Evolutionary conservation across 1,284 basidiomycete species (phyloP).

Genomic region (Trichosporon faecale): DNA sequence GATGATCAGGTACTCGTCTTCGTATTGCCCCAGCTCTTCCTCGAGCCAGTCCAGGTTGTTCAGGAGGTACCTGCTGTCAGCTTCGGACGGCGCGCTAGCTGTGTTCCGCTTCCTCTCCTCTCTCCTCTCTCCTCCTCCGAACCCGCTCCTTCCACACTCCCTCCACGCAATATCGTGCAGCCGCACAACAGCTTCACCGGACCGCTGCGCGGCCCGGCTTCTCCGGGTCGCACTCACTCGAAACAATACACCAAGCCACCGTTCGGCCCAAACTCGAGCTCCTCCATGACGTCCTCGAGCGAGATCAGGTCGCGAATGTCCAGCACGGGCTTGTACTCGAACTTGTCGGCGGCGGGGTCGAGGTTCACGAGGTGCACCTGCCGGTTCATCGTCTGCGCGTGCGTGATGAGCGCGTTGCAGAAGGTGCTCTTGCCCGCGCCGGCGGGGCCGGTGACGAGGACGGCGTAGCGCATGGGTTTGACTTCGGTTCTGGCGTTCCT

Average conservation of each 20-base stretch:
- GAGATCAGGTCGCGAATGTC: constrained; percentile 94
- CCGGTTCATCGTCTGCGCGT: constrained; percentile 78
- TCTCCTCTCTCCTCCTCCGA: neutral
- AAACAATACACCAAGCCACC: constrained; percentile 98
- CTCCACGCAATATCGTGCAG: constrained; percentile 99
- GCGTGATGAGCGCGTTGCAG: constrained; percentile 81
- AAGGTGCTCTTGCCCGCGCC: constrained; percentile 98
- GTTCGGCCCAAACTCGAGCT: constrained; percentile 93
- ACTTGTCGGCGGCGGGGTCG: constrained; percentile 92
- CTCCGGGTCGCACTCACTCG: too few relatives aligned
- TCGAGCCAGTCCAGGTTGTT: constrained; percentile 99
- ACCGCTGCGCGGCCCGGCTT: too few relatives aligned
- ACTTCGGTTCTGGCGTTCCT: too few relatives aligned
- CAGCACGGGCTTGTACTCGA: constrained; percentile 88
- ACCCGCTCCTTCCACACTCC: constrained; percentile 57
- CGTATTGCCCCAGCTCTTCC: constrained; percentile 89
- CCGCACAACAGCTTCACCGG: neutral
- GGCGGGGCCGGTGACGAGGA: constrained; percentile 70
- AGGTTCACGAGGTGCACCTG: constrained; percentile 93
- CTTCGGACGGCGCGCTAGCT: neutral
- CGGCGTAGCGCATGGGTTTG: constrained; percentile 75
- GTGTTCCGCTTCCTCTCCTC: neutral
- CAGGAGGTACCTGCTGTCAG: constrained; percentile 72
- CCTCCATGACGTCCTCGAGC: constrained; percentile 93
- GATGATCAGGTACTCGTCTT: constrained; percentile 95